These are phyloP conservation scores for Chrysosporium queenslandicum DNA, from an alignment of 2,329 filamentous ascomycete genomes.

Conservation along the genomic window DNA sequence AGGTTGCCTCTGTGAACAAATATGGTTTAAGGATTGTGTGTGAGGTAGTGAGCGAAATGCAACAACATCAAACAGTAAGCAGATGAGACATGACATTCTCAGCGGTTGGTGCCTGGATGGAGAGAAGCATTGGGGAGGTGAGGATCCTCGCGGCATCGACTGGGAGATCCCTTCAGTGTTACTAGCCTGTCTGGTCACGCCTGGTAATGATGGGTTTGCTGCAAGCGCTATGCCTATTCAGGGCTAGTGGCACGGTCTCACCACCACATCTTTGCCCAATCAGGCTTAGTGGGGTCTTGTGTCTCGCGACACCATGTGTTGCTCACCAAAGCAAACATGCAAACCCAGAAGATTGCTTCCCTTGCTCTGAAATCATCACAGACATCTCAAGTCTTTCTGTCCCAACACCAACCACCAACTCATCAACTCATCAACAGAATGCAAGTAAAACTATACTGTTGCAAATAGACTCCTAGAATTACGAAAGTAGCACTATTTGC, in stretches of 20 bases:
- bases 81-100: not conserved
- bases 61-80: not conserved
- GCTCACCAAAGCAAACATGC: not conserved
- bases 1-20: not conserved
- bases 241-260: not conserved
- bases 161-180: not conserved
- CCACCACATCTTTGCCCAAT: not conserved
- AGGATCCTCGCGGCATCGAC: not conserved
- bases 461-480: too few relatives aligned
- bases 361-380: too few relatives aligned
- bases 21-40: not conserved
- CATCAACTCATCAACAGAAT: not conserved
- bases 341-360: not conserved
- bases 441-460: too few relatives aligned
- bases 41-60: not conserved
- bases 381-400: not conserved
- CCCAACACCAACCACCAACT: not conserved
- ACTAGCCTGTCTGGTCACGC: not conserved
- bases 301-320: not conserved
- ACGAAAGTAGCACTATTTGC: too few relatives aligned
- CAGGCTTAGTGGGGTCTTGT: constrained; percentile 3
- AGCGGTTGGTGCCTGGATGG: constrained; percentile 2
- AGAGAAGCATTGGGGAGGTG: not conserved
- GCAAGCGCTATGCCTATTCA: constrained; percentile 6
- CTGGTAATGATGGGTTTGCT: constrained; percentile 11